Conservation (phyloP, 1,284 basidiomycete species). For the Leucoagaricus sp. region DNA sequence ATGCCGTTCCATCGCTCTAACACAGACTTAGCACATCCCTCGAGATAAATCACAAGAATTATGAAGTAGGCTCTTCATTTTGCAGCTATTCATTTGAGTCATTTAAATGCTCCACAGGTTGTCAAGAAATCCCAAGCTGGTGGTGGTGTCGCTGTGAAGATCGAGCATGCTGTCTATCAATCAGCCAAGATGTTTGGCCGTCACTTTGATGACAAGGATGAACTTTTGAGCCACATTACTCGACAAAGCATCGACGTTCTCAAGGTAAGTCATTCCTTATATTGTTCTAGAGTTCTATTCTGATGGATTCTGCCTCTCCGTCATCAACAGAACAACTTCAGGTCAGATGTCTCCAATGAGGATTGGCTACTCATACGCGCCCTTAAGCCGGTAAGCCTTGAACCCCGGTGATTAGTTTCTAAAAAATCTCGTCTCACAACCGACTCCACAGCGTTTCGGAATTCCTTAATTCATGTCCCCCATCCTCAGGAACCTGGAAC, state of each 20-base stretch:
- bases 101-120: constrained; percentile 45
- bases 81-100: not conserved
- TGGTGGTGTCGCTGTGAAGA: constrained; percentile 97
- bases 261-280: constrained; percentile 54
- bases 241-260: constrained; percentile 94
- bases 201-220: constrained; percentile 97
- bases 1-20: constrained; percentile 13
- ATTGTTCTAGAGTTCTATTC: not conserved
- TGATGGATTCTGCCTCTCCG: not conserved
- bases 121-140: constrained; percentile 94
- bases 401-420: too few relatives aligned
- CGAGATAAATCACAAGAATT: constrained; percentile 91
- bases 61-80: constrained; percentile 54
- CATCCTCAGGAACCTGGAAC: too few relatives aligned
- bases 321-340: constrained; percentile 72
- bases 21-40: constrained; percentile 72
- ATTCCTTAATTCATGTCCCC: constrained; percentile 33
- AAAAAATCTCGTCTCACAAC: too few relatives aligned
- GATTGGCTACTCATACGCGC: constrained; percentile 96
- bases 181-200: constrained; percentile 93
- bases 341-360: constrained; percentile 86
- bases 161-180: constrained; percentile 96
- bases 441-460: constrained; percentile 28
- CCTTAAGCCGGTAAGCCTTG: constrained; percentile 75
- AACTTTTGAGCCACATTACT: constrained; percentile 88